These are phyloP conservation scores for Rhizophagus clarus DNA, from an alignment of 192 early-diverging fungal species.

Conservation along the genomic window DNA sequence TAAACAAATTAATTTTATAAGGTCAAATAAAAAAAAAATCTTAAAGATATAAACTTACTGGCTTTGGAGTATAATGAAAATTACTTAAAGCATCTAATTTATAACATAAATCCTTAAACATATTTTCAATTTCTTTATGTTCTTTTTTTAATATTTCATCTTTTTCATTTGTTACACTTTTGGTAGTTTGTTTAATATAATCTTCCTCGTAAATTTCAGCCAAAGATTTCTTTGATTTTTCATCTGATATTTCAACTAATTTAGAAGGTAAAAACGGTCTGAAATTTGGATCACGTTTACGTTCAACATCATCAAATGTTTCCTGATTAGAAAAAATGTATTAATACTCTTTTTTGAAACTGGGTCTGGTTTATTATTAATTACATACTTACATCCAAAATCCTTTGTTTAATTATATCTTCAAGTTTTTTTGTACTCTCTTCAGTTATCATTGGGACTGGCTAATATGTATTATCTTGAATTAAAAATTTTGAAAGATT, in stretches of 20 bases:
- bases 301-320: slow-evolving; percentile 92
- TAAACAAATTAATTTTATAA: neutral
- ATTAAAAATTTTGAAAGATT: neutral
- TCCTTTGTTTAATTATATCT: slow-evolving; percentile 92
- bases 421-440: slow-evolving; percentile 86
- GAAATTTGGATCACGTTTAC: slow-evolving; percentile 77
- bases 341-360: neutral
- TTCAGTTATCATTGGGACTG: slow-evolving; percentile 93
- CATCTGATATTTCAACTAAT: slow-evolving; percentile 80
- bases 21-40: neutral
- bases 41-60: slow-evolving; percentile 41
- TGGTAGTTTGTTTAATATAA: slow-evolving; percentile 67
- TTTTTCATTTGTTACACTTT: slow-evolving; percentile 65
- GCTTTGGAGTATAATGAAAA: slow-evolving; percentile 91
- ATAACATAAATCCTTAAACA: slow-evolving; percentile 78
- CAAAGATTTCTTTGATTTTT: slow-evolving; percentile 85
- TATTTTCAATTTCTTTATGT: slow-evolving; percentile 78
- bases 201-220: slow-evolving; percentile 92
- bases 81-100: slow-evolving; percentile 93
- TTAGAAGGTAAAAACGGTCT: slow-evolving; percentile 73
- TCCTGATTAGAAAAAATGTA: slow-evolving; percentile 29
- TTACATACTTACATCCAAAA: slow-evolving; percentile 62
- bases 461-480: slow-evolving; percentile 35
- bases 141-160: slow-evolving; percentile 74
- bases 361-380: neutral